Evolutionary conservation across 2,329 filamentous ascomycete species (phyloP).

Genomic region (Ambrosiella xylebori): DNA sequence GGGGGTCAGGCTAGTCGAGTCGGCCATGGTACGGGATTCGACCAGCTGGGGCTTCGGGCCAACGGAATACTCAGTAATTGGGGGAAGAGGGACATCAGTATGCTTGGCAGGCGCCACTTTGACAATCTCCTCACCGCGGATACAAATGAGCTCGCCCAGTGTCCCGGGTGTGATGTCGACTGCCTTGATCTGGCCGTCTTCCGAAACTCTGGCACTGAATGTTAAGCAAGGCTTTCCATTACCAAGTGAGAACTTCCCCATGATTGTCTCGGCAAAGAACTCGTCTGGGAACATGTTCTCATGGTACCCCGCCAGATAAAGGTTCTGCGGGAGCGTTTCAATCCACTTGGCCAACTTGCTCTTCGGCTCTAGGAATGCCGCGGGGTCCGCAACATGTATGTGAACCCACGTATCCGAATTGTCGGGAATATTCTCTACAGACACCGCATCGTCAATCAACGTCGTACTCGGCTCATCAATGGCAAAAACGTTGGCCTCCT

Average conservation of each 20-base stretch:
- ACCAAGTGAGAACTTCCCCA: conserved; percentile 38
- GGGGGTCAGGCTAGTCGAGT: conserved; percentile 25
- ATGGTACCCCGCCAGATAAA: conserved; percentile 41
- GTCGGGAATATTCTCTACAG: conserved; percentile 41
- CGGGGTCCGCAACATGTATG: conserved; percentile 62
- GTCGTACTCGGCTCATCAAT: conserved; percentile 50
- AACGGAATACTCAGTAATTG: conserved; percentile 15
- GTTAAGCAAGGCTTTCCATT: conserved; percentile 36
- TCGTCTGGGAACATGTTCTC: conserved; percentile 37
- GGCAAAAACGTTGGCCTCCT: conserved; percentile 45
- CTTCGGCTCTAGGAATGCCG: conserved; percentile 46
- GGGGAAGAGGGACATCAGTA: conserved; percentile 6
- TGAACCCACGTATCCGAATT: conserved; percentile 51
- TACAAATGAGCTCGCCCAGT: conserved; percentile 37
- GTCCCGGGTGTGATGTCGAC: conserved; percentile 35
- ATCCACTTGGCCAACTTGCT: conserved; percentile 43
- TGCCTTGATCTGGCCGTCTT: conserved; percentile 34
- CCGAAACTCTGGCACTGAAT: conserved; percentile 41
- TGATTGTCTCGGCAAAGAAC: conserved; percentile 22
- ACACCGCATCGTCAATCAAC: conserved; percentile 68
- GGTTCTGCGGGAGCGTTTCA: conserved; percentile 39
- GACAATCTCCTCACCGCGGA: conserved; percentile 35
- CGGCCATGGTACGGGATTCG: conserved; percentile 27
- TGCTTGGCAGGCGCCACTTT: conserved; percentile 19
- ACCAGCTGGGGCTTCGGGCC: conserved; percentile 16